Evolutionary conservation across 768 basidiomycete genomes (phyloP).

Genomic region (Strobilomyces confusus): DNA sequence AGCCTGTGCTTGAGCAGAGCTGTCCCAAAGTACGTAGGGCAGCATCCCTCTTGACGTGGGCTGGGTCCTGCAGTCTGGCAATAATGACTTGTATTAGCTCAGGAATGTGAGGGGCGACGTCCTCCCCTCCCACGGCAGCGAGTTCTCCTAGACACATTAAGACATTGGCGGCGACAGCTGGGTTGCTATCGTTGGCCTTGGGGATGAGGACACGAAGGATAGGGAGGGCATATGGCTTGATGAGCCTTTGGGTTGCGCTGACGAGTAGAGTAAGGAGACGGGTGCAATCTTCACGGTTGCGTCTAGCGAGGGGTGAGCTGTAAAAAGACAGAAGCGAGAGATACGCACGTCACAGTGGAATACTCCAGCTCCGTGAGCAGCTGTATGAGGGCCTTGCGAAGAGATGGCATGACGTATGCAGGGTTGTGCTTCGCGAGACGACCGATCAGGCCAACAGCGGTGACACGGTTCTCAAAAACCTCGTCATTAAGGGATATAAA

Average conservation of each 20-base stretch:
- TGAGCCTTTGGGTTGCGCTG: slow-evolving; percentile 86
- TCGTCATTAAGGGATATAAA: slow-evolving; percentile 99
- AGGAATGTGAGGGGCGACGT: slow-evolving; percentile 75
- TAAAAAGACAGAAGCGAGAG: neutral
- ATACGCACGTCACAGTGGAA: slow-evolving; percentile 76
- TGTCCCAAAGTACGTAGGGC: slow-evolving; percentile 93
- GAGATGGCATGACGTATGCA: slow-evolving; percentile 96
- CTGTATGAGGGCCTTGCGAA: slow-evolving; percentile 93
- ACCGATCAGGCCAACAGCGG: slow-evolving; percentile 89
- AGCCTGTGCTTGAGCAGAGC: slow-evolving; percentile 92
- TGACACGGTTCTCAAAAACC: slow-evolving; percentile 86
- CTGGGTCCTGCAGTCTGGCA: slow-evolving; percentile 83
- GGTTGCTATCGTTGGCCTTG: slow-evolving; percentile 82
- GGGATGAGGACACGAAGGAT: slow-evolving; percentile 90
- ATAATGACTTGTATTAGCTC: slow-evolving; percentile 91
- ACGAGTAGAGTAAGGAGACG: slow-evolving; percentile 85
- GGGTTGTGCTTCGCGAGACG: slow-evolving; percentile 94
- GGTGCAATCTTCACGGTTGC: slow-evolving; percentile 89
- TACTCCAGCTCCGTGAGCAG: slow-evolving; percentile 96
- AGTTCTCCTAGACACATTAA: slow-evolving; percentile 94
- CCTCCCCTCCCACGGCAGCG: slow-evolving; percentile 89
- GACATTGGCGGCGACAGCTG: slow-evolving; percentile 88
- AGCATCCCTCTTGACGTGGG: slow-evolving; percentile 86
- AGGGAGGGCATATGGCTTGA: slow-evolving; percentile 92
- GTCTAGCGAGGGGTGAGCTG: slow-evolving; percentile 39